Evolutionary conservation across 73 alveolate species (phyloP), one percentile per base, ranked within the genome.

Genomic region (Paramecium sexaurelia): DNA sequence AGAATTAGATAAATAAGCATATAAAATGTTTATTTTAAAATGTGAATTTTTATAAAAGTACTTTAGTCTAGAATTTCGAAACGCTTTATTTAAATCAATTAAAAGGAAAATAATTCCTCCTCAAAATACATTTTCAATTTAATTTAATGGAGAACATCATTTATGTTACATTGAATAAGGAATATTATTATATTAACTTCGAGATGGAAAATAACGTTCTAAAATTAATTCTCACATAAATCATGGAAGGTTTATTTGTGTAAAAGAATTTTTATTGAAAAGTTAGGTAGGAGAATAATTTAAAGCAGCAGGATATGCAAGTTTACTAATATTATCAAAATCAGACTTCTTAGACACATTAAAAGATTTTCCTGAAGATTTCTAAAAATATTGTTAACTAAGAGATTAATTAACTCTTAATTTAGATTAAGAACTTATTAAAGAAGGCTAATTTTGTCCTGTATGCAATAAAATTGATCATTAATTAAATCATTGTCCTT

Each of bases 301-400:
- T 17, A 78, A 78, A 43, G 90, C 90, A 2, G 47, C 55, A 20
- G 90, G 90, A 29, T 78, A 78, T 78, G 90, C 41, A 3, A 78
- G 90, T 78, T 78, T 78, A 45, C 22, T 78, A 19, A 33, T 45
- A 11, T 24, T 78, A 20, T 37, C 90, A 39, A 78, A 78, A 40
- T 78, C 20, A 11, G 90, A 78, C 7, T 78, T 78, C 15, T 20
- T 78, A 0, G 55, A 78, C 13, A 78, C 68, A 15, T 78, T 78
- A 26, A 78, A 43, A 24, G 90, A 78, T 26, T 78, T 40, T 15
- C 68, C 68, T n/a, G 73, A 78, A 41, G 90, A 78, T 43, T 78
- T 20, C 15, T 19, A 78, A 78, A 78, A 26, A 20, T 78, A 78
- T 17, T 78, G 90, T 43, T 41, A 78, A 78, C 22, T 78, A 24